Base-by-base conservation (phyloP, 257 asterid species). In the Mitragyna speciosa region DNA sequence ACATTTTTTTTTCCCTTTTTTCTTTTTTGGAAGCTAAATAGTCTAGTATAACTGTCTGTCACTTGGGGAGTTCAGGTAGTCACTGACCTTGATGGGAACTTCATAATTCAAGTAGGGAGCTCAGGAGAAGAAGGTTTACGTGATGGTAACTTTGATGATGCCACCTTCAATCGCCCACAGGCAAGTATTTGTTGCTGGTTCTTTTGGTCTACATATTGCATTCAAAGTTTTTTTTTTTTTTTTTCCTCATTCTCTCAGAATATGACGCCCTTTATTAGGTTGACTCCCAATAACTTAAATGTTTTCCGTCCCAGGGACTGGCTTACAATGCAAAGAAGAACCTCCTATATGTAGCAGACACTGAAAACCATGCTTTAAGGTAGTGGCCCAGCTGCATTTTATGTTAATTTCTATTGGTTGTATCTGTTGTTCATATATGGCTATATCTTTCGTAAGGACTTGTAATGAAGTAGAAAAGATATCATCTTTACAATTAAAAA, bases 361-460 rank as follows among this genome's bases (percentile, higher is more conserved):
- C 99, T 63, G 99, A 93, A 87, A 95, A 93, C 81, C 99, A 95
- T 86, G 97, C 99, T 86, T 81, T 95, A 78, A 93, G 99, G 99
- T 95, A 88, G 75, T 77, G 77, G 61, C 77, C 47, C 70, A 26
- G n/a, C 63, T 72, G 26, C 39, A 8, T 0, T 14, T 49, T 48
- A 63, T 56, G 8, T 63, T 54, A 65, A 24, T 61, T 76, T 5
- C 20, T 33, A 61, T 47, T 45, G 14, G 5, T 56, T 56, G 12
- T 19, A 33, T 64, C 68, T 71, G 31, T 73, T 24, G 36, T 73
- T 47, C 54, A 48, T 16, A 58, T 16, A 45, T 54, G 28, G 28
- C 54, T n/a, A 19, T 61, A 24, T 77, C 43, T 70, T 36, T 63
- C 28, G 26, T 7, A 78, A 15, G 31, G 15, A 12, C 41, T 54